Evolutionary conservation across 139 green algal species (phyloP).

Genomic region (Pleodorina starrii): DNA sequence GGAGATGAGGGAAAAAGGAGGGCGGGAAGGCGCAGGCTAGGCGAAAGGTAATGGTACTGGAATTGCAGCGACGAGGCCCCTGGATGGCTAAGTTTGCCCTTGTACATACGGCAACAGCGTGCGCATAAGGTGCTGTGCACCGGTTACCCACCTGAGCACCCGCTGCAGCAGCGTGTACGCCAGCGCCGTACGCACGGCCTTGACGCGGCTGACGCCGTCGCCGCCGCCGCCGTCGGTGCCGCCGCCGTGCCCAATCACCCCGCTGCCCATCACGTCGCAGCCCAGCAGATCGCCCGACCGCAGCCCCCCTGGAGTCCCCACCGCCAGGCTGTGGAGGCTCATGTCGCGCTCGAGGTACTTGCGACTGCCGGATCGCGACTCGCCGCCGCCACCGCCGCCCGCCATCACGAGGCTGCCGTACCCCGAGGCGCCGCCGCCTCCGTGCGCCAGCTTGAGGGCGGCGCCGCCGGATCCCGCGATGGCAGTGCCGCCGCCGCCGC

Average conservation of each 20-base stretch:
- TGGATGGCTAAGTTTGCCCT: no score
- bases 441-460: no score
- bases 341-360: background rate
- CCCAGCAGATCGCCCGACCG: background rate
- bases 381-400: no score
- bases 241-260: background rate
- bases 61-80: no score
- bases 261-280: background rate
- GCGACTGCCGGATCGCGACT: slow-evolving; percentile 10
- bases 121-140: no score
- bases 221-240: background rate
- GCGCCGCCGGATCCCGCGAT: no score
- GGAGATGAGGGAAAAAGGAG: no score
- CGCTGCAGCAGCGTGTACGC: slow-evolving; percentile 41
- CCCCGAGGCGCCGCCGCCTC: background rate
- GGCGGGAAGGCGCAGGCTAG: no score
- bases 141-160: slow-evolving; percentile 12
- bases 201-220: slow-evolving; percentile 11
- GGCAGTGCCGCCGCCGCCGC: background rate
- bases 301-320: background rate
- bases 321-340: background rate
- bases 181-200: slow-evolving; percentile 35
- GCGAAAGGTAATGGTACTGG: no score
- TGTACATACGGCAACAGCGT: no score
- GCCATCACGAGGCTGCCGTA: background rate